Evolutionary conservation across 2,329 filamentous ascomycete species (phyloP).

Genomic region (Hypoxylon sp.): DNA sequence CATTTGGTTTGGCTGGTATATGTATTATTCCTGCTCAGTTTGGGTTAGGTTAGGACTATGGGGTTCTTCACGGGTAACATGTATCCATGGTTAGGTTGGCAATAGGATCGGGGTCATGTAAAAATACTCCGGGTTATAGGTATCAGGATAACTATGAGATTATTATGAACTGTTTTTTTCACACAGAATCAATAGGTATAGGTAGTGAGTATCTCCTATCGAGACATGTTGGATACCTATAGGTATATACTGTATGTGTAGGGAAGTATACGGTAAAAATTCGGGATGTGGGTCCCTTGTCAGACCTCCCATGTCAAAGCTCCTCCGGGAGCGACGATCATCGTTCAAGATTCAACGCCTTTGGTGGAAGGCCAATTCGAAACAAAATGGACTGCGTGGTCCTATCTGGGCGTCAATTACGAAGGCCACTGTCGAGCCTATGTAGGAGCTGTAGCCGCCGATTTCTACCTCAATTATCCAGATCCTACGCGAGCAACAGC

Average conservation of each 20-base stretch:
- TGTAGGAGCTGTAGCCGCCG: constrained; percentile 65
- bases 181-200: background rate
- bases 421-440: constrained; percentile 50
- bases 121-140: background rate
- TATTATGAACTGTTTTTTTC: background rate
- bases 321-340: constrained; percentile 31
- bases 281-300: constrained; percentile 21
- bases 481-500: constrained; percentile 61
- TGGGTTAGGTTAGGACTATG: background rate
- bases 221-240: background rate
- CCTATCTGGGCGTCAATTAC: constrained; percentile 44
- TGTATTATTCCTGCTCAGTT: constrained; percentile 16
- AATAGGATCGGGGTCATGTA: background rate
- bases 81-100: background rate
- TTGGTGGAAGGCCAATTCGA: constrained; percentile 2
- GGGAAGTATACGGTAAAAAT: constrained; percentile 8
- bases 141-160: constrained; percentile 16
- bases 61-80: background rate
- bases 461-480: constrained; percentile 55
- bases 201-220: background rate
- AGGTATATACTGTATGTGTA: background rate
- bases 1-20: constrained; percentile 25
- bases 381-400: constrained; percentile 50
- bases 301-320: constrained; percentile 14
- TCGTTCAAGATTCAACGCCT: constrained; percentile 15